These are phyloP conservation scores for Nepenthes alata DNA, from an alignment of 179 eudicot species.

Conservation along the genomic window DNA sequence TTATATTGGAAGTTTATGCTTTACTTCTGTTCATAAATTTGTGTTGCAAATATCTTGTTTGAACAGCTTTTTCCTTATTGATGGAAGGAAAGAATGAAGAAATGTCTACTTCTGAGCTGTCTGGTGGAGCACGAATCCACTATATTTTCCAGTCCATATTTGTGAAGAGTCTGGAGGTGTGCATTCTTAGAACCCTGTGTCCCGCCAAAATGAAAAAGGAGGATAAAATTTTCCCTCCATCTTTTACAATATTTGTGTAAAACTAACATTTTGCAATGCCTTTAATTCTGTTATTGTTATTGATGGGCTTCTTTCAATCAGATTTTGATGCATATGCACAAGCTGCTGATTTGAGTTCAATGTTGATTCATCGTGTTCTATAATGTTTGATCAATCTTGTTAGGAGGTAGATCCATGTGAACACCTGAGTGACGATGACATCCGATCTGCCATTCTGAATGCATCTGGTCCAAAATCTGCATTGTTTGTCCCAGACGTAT, in stretches of 20 bases:
- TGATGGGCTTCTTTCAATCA: background rate
- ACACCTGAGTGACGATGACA: slow-evolving; percentile 73
- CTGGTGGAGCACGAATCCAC: slow-evolving; percentile 79
- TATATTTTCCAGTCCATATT: slow-evolving; percentile 69
- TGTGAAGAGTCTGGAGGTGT: slow-evolving; percentile 75
- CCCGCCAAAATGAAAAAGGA: background rate
- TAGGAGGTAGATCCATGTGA: slow-evolving; percentile 87
- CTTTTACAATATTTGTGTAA: too few relatives aligned
- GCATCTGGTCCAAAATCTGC: slow-evolving; percentile 75
- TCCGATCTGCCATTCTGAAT: slow-evolving; percentile 76
- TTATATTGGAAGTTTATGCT: too few relatives aligned
- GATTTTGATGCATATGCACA: background rate
- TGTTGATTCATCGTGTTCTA: too few relatives aligned
- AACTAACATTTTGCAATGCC: too few relatives aligned
- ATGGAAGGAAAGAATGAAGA: slow-evolving; percentile 74
- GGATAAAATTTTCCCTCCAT: too few relatives aligned
- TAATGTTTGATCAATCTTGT: slow-evolving; percentile 9
- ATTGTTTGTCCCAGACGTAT: slow-evolving; percentile 70
- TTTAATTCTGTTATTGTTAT: too few relatives aligned
- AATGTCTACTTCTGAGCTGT: slow-evolving; percentile 70
- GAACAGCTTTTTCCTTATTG: slow-evolving; percentile 66
- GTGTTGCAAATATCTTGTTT: background rate
- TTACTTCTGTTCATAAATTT: too few relatives aligned
- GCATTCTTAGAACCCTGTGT: background rate
- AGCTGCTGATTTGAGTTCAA: background rate